A percentile compares a stretch with the other conserved stretches of the same genome.
Conservation (phyloP, 2,329 filamentous ascomycete species). For the Thielaviopsis populi region DNA sequence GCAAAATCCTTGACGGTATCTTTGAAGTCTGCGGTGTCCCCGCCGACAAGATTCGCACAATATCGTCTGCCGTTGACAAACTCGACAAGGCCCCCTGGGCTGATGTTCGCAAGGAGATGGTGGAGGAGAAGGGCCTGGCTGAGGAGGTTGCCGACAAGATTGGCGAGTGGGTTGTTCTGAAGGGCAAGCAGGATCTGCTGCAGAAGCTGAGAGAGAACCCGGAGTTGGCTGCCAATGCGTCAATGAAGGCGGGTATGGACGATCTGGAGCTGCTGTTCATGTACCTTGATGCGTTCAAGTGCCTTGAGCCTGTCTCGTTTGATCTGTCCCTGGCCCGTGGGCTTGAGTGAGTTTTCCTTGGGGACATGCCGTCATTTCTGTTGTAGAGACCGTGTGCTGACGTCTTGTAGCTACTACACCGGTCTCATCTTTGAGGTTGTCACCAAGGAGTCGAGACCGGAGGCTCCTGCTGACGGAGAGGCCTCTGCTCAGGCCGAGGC, state of each 20-base stretch:
- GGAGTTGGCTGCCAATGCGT: slow-evolving; percentile 52
- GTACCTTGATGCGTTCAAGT: slow-evolving; percentile 66
- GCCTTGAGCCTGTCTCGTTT: slow-evolving; percentile 63
- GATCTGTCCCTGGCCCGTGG: slow-evolving; percentile 82
- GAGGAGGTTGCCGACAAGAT: slow-evolving; percentile 70
- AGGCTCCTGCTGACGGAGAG: slow-evolving; percentile 24
- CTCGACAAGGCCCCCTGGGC: slow-evolving; percentile 64
- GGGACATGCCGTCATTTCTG: background rate
- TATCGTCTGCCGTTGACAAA: slow-evolving; percentile 90
- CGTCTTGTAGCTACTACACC: slow-evolving; percentile 63
- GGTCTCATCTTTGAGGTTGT: slow-evolving; percentile 83
- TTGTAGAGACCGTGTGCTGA: background rate
- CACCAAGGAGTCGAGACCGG: slow-evolving; percentile 58
- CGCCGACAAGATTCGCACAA: slow-evolving; percentile 69
- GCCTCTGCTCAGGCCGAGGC: slow-evolving; percentile 25
- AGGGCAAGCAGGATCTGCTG: slow-evolving; percentile 61
- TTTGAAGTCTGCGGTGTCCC: slow-evolving; percentile 87
- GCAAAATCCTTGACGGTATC: slow-evolving; percentile 83
- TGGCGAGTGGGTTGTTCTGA: slow-evolving; percentile 66
- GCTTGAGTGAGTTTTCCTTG: slow-evolving; percentile 38
- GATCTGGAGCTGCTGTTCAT: slow-evolving; percentile 70
- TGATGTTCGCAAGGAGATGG: slow-evolving; percentile 85
- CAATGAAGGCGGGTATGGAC: slow-evolving; percentile 62
- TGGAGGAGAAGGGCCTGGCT: slow-evolving; percentile 73
- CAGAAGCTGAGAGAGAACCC: slow-evolving; percentile 53